phyloP scores from a whole-genome alignment of 768 basidiomycete genomes.

The Tubosaeta brunneosetosa region DNA sequence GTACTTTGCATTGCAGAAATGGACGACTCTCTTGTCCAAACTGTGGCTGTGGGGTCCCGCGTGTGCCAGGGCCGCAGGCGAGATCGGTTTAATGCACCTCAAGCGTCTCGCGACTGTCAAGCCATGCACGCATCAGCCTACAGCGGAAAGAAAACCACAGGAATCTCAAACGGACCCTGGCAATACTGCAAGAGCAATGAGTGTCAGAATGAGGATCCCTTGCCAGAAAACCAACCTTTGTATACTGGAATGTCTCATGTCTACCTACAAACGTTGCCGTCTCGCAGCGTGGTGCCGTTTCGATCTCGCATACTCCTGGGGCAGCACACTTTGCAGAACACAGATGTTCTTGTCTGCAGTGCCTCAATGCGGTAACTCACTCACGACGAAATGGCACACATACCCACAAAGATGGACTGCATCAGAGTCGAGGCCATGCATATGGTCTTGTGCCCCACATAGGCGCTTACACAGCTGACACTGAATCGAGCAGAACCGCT shows the following conservation, averaged over 20 bases:
- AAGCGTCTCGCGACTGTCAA: constrained; percentile 45
- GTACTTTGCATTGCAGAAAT: constrained; percentile 51
- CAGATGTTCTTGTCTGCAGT: constrained; percentile 46
- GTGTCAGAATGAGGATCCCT: background rate
- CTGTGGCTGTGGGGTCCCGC: constrained; percentile 47
- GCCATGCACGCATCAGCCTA: background rate
- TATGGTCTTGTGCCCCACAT: constrained; percentile 46
- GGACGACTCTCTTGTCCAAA: constrained; percentile 40
- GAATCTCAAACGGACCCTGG: constrained; percentile 36
- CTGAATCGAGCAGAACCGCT: too few relatives aligned
- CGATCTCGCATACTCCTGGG: constrained; percentile 51
- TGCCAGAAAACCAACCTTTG: constrained; percentile 41
- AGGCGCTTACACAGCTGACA: constrained; percentile 50
- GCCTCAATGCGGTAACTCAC: background rate
- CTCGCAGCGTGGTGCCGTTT: constrained; percentile 49
- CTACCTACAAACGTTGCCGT: constrained; percentile 57
- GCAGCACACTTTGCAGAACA: constrained; percentile 39
- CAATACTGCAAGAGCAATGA: constrained; percentile 37
- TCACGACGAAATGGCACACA: background rate
- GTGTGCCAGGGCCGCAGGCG: constrained; percentile 40
- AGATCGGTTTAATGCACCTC: constrained; percentile 45
- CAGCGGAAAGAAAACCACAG: background rate
- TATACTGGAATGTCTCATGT: constrained; percentile 60
- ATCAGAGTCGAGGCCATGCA: constrained; percentile 43
- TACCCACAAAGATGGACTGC: constrained; percentile 59